Evolutionary conservation across 1,284 basidiomycete species (phyloP).

Genomic region (Erythrobasidium hasegawianum): DNA sequence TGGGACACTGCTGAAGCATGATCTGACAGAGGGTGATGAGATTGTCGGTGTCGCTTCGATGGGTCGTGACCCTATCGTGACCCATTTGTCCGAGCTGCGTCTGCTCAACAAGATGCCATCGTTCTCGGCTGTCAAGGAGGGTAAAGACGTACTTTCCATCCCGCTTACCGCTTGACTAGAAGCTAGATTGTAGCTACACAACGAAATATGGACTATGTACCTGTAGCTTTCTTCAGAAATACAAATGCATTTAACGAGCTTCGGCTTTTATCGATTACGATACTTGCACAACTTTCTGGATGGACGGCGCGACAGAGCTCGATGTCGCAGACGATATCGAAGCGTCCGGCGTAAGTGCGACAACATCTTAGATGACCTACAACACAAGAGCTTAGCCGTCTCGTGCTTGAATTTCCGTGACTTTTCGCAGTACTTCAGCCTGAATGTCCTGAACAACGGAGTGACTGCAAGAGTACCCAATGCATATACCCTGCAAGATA

Average conservation of each 20-base stretch:
- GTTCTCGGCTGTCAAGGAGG: slow-evolving; percentile 64
- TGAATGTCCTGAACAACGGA: slow-evolving; percentile 30
- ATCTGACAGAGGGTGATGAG: slow-evolving; percentile 59
- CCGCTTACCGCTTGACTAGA: slow-evolving; percentile 15
- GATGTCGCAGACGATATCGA: slow-evolving; percentile 31
- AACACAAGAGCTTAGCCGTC: too few species aligned
- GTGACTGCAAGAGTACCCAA: slow-evolving; percentile 6
- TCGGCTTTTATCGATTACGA: too few species aligned
- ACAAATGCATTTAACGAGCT: too few species aligned
- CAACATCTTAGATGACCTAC: too few species aligned
- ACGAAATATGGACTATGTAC: background rate
- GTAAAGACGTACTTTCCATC: slow-evolving; percentile 48
- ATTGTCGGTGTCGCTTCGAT: slow-evolving; percentile 75
- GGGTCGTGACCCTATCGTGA: slow-evolving; percentile 60
- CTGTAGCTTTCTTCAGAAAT: background rate
- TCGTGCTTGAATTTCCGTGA: background rate
- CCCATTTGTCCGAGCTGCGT: slow-evolving; percentile 75
- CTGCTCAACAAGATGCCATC: slow-evolving; percentile 75
- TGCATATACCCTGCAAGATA: slow-evolving; percentile 4
- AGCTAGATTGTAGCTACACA: slow-evolving; percentile 10
- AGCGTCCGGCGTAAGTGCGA: slow-evolving; percentile 19
- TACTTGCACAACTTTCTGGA: background rate
- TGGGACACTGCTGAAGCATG: slow-evolving; percentile 75
- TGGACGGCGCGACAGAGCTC: slow-evolving; percentile 22
- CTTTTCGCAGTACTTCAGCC: slow-evolving; percentile 26